phyloP scores from a whole-genome alignment of 2,329 filamentous ascomycete genomes.

The Alternaria longipes region DNA sequence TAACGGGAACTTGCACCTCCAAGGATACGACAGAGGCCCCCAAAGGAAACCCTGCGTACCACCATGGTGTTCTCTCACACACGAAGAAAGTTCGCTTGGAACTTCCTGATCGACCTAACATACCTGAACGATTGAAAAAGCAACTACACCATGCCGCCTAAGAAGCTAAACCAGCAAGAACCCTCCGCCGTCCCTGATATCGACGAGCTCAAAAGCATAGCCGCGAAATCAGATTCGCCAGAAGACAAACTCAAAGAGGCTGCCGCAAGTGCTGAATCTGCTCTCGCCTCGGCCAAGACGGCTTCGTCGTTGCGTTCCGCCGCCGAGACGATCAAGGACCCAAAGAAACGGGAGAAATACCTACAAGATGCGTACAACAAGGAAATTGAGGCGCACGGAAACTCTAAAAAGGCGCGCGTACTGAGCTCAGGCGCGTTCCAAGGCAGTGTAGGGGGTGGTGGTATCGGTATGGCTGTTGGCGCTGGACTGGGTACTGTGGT shows the following conservation, averaged over 20 bases:
- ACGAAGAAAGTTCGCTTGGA: background rate
- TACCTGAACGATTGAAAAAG: background rate
- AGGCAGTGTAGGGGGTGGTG: slow-evolving; percentile 53
- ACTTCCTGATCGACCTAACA: background rate
- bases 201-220: slow-evolving; percentile 33
- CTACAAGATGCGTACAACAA: slow-evolving; percentile 47
- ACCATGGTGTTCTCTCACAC: slow-evolving; percentile 4
- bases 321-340: slow-evolving; percentile 41
- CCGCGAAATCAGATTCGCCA: slow-evolving; percentile 26
- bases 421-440: slow-evolving; percentile 52
- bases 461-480: slow-evolving; percentile 54
- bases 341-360: slow-evolving; percentile 46
- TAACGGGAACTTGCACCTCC: slow-evolving; percentile 9
- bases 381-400: slow-evolving; percentile 46
- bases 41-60: background rate
- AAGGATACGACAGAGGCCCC: background rate
- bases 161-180: slow-evolving; percentile 23
- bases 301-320: slow-evolving; percentile 40
- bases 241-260: slow-evolving; percentile 44
- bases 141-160: slow-evolving; percentile 19
- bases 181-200: slow-evolving; percentile 12
- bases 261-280: slow-evolving; percentile 40
- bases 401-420: slow-evolving; percentile 47
- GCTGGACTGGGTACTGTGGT: slow-evolving; percentile 55
- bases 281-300: slow-evolving; percentile 37